These are phyloP conservation scores for Magnusiomyces ingens DNA, from an alignment of 1,139 yeast genomes.

Conservation along the genomic window DNA sequence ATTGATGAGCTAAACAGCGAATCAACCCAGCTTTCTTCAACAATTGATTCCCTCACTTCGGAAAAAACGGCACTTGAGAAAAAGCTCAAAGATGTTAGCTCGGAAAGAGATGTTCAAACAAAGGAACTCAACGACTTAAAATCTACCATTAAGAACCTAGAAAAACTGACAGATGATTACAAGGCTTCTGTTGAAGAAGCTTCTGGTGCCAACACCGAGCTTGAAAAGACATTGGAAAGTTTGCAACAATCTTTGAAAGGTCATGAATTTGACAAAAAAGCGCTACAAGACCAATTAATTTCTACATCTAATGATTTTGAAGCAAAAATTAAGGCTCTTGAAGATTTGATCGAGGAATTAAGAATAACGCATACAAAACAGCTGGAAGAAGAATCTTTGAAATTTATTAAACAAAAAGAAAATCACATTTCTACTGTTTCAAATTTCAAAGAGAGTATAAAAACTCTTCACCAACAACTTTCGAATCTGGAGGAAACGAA, in stretches of 20 bases:
- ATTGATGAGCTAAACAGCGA: neutral
- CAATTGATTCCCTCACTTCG: neutral
- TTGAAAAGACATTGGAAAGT: neutral
- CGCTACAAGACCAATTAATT: slow-evolving; percentile 7
- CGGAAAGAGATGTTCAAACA: slow-evolving; percentile 8
- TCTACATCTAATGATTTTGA: slow-evolving; percentile 7
- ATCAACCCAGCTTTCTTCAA: neutral
- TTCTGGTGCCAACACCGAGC: neutral
- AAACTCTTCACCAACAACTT: slow-evolving; percentile 1
- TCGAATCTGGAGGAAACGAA: neutral
- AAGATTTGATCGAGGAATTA: neutral
- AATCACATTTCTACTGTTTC: neutral
- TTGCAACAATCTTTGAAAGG: neutral
- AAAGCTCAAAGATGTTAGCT: slow-evolving; percentile 13
- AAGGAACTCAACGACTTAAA: slow-evolving; percentile 21
- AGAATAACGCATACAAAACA: neutral
- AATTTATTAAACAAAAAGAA: neutral
- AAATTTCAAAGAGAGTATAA: slow-evolving; percentile 7
- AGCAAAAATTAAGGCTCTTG: slow-evolving; percentile 1
- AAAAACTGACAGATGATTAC: slow-evolving; percentile 13
- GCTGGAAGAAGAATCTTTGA: neutral
- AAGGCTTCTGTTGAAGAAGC: neutral
- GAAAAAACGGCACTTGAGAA: slow-evolving; percentile 14
- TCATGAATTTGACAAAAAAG: slow-evolving; percentile 5
- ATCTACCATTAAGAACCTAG: slow-evolving; percentile 16